Evolutionary conservation across 2,329 filamentous ascomycete species (phyloP), one percentile per base, ranked within the genome.

Genomic region (Juglanconis juglandina): DNA sequence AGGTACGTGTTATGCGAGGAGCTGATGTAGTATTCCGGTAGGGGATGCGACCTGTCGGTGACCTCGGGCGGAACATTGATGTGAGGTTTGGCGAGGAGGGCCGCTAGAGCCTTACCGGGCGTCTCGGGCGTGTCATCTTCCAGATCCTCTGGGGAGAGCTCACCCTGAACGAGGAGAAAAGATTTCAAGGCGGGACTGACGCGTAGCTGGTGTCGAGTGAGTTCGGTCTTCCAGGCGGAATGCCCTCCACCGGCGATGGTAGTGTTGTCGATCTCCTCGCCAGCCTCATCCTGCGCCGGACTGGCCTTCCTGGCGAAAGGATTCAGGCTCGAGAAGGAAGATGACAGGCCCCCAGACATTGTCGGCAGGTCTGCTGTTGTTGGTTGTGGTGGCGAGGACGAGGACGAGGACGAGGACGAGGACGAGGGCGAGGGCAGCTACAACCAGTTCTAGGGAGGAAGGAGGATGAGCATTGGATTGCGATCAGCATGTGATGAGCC

Each of bases 1-100:
- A 91, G 76, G 67, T 91, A 91, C 0, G 88, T 91, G 72, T 91
- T 91, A 75, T 91, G 88, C 64, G 85, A 88, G 4, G 86, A 89
- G 72, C 85, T 88, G 73, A 91, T 84, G 68, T 86, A 90, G 72
- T 91, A 91, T 65, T 89, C 86, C 1, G 87, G 82, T 30, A 91
- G 73, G 1, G 87, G 82, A 64, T 85, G 77, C 10, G 80, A 83
- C 59, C 84, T 76, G 67, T 88, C 84, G 8, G 80, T 79, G 11
- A 87, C 71, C 56, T 79, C 72, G 2, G 70, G 62, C 0, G 87
- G 86, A 1, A 88, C 82, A 42, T 77, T 68, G 66, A 87, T 80
- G 70, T 88, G 83, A 37, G 82, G 79, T 65, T 78, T 81, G 62
- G 81, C 76, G 6, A 89, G 75, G 14, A 89, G 72, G 2, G 76